Evolutionary conservation across 2,329 filamentous ascomycete genomes (phyloP), one percentile per base, ranked within the genome.

Genomic region (Aureobasidium pullulans): DNA sequence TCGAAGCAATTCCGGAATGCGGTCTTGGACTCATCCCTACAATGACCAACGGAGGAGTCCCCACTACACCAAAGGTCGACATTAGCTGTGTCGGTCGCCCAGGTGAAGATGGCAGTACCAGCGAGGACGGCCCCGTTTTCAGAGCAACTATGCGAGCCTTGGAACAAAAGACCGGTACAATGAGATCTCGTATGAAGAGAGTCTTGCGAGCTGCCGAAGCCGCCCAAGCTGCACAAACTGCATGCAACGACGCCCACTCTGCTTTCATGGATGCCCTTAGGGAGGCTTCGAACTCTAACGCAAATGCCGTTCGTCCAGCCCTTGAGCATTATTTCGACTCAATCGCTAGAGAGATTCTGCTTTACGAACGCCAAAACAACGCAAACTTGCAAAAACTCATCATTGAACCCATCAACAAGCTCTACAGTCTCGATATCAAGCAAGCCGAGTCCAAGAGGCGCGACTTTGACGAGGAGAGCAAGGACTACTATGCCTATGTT

Each of bases 321-420:
- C 81, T 99, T 61, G 94, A 99, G 63, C 92, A 99, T 72, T 99
- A 99, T 71, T 99, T 97, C 68, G 92, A 97, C 74, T 96, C 92
- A 68, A 97, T 96, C 65, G 92, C 93, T 3, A 86, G 87, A 62
- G 90, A 97, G 70, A 96, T 99, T 47, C 76, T 96, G 39, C 74
- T 78, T 0, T 97, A 96, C 70, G 92, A 99, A 74, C 86, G 85
- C 62, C 84, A 89, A 64, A 97, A 96, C 70, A 86, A 89, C 0
- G 68, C 77, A 40, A 93, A 96, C 67, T 80, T 99, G 36, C 92
- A 96, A 68, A 93, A 86, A 70, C 87, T 96, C 57, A 92, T 99
- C 68, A 96, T 99, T 65, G 94, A 99, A 44, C 95, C 95, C 1
- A 83, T 99, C 65, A 86, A 84, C 64, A 96, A 90, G 73, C 78